phyloP scores from a whole-genome alignment of 108 stramenopile genomes.

The Poteriospumella lacustris region DNA sequence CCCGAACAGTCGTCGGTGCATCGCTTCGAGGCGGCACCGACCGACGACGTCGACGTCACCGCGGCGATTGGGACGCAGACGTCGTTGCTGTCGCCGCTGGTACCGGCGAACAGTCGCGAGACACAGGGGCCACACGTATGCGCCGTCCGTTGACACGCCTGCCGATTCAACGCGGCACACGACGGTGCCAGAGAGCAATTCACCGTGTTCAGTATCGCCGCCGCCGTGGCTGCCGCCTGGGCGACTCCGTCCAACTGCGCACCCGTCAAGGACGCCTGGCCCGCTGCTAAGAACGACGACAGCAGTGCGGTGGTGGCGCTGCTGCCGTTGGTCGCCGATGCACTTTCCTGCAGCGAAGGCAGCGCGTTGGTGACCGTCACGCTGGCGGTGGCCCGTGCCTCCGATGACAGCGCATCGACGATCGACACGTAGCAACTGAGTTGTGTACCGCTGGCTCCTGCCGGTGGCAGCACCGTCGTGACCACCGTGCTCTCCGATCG shows the following conservation, averaged over 20 bases:
- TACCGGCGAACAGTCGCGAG: not conserved
- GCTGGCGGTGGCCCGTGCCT: no score
- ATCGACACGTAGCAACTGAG: no score
- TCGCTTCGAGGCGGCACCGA: not conserved
- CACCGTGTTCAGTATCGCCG: not conserved
- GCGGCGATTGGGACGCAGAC: not conserved
- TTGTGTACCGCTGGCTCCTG: no score
- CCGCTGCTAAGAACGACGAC: no score
- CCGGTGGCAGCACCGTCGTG: no score
- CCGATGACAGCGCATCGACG: no score
- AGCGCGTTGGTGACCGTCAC: no score
- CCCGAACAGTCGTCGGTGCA: not conserved
- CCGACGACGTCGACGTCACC: not conserved
- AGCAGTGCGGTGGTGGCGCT: no score
- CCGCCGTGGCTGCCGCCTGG: not conserved
- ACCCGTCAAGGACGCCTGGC: no score
- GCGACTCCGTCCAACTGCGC: not conserved
- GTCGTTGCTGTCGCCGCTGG: constrained; percentile 2
- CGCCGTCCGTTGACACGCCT: not conserved
- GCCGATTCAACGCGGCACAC: constrained; percentile 18
- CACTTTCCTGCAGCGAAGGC: no score
- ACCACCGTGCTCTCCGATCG: no score
- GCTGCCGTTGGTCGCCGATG: no score
- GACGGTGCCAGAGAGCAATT: not conserved
- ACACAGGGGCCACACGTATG: constrained; percentile 1